Base-by-base conservation (phyloP, 2,329 filamentous ascomycete genomes). In the Phaeosphaeria sp. region DNA sequence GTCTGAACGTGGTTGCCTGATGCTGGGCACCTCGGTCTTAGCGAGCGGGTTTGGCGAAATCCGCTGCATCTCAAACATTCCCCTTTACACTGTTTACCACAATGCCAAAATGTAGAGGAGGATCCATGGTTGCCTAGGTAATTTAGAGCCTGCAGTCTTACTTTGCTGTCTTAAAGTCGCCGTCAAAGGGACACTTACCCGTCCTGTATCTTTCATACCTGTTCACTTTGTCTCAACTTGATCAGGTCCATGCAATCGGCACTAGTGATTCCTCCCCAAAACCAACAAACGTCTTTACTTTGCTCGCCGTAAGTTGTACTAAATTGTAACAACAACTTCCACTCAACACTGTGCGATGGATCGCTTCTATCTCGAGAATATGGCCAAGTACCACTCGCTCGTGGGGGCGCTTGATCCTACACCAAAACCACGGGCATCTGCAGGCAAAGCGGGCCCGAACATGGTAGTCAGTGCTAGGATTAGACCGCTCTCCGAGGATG, bases 391-490 rank as follows among this genome's bases (percentile, higher is more conserved):
- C 50, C 54, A 59, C 25, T 53, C 52, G 27, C 62, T 65, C 46
- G 39, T 65, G 21, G 41, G 46, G 39, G 55, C 50, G 18, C 56
- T 63, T 49, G 59, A 62, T 50, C 53, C 61, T 58, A 51, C 11
- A 18, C 61, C 61, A 55, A 64, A 62, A 44, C 59, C 62, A 21
- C 59, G 59, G 41, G 53, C 60, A 46, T 55, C 59, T 50, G 52
- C 52, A 52, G 59, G 58, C 50, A 42, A 27, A 41, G 41, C 59
- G 52, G 51, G 55, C 23, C 50, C 56, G 18, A 63, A 57, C 36
- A 65, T 65, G 55, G 23, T 60, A 42, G 59, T 65, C 51, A 54
- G 62, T 57, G 60, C 55, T 23, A 60, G 62, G 42, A 65, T 65
- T 43, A 54, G 57, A 22, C 62, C 62, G 50, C 46, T 51, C 1